Evolutionary conservation across 2,329 filamentous ascomycete species (phyloP).

Genomic region (Colletotrichum sp.): DNA sequence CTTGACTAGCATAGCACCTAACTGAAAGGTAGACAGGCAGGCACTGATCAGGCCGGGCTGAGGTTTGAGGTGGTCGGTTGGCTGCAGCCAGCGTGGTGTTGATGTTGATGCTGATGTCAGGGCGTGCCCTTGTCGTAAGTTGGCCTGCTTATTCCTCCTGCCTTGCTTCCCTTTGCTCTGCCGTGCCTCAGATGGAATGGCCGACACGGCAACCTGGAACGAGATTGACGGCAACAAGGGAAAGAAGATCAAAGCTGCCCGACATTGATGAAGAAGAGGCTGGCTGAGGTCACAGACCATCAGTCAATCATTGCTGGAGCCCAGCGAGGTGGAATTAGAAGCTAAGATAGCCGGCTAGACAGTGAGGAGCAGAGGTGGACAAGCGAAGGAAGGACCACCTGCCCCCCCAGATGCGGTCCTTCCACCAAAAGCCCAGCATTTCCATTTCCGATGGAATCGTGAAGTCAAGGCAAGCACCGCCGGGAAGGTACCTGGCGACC

Average conservation of each 20-base stretch:
- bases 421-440: background rate
- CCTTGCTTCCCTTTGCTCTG: background rate
- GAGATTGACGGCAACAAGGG: background rate
- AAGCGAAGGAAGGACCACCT: background rate
- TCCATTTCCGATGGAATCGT: background rate
- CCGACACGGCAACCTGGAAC: background rate
- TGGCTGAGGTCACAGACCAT: background rate
- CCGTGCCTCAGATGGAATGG: background rate
- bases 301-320: background rate
- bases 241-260: background rate
- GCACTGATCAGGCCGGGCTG: background rate
- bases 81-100: background rate
- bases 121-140: background rate
- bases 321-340: background rate
- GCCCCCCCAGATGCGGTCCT: background rate
- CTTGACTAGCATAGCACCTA: background rate
- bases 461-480: background rate
- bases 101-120: background rate
- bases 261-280: background rate
- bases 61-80: background rate
- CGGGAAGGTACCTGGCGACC: background rate
- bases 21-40: background rate
- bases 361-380: background rate
- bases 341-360: background rate
- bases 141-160: background rate